phyloP scores from a whole-genome alignment of 2,329 filamentous ascomycete genomes.

The Cadophora sp. region DNA sequence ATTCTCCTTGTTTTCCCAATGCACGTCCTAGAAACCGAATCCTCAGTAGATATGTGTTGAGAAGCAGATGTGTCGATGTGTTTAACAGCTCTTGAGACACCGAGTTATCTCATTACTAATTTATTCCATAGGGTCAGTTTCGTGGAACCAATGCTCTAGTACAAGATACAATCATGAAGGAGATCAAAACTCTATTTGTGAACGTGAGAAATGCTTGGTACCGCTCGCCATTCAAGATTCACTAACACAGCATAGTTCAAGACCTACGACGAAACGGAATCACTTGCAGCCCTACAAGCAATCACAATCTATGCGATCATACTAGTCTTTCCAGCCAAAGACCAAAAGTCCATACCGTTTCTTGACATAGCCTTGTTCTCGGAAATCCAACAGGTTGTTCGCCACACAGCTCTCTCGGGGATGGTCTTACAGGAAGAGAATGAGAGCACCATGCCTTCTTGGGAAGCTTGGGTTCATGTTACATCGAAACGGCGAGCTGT shows the following conservation, averaged over 20 bases:
- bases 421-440: conserved; percentile 48
- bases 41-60: background rate
- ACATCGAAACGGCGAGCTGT: conserved; percentile 60
- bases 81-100: background rate
- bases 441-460: conserved; percentile 44
- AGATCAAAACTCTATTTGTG: conserved; percentile 45
- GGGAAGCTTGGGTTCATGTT: conserved; percentile 53
- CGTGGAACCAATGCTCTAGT: conserved; percentile 44
- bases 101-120: background rate
- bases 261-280: conserved; percentile 44
- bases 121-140: conserved; percentile 34
- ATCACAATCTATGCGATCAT: conserved; percentile 49
- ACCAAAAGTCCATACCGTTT: conserved; percentile 34
- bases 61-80: background rate
- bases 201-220: conserved; percentile 37
- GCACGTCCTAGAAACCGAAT: background rate
- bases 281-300: conserved; percentile 48
- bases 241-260: conserved; percentile 41
- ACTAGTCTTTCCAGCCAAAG: conserved; percentile 47
- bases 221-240: background rate
- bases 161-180: conserved; percentile 44
- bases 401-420: conserved; percentile 45
- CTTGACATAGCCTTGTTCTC: conserved; percentile 43
- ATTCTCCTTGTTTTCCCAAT: background rate
- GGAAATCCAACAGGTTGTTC: conserved; percentile 44